Percentiles rank a stretch among this genome's conserved stretches.
phyloP scores from a whole-genome alignment of 805 yeast species.

The Saccharomycopsis babjevae region DNA sequence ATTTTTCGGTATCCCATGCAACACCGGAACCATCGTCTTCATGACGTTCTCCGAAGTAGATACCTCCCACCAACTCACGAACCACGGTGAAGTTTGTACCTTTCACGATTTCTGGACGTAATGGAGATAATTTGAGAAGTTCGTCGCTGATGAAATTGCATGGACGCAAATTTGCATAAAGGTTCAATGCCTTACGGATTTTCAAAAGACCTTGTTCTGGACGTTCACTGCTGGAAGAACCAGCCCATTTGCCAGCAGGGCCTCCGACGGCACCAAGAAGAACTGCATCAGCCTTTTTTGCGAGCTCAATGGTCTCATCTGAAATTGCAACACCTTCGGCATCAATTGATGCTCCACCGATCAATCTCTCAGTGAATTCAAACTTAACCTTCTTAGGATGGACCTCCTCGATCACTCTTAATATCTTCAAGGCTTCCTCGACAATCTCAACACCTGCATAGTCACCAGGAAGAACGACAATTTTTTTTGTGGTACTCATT shows the following conservation, averaged over 20 bases:
- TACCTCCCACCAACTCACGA: conserved; percentile 96
- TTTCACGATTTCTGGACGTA: conserved; percentile 70
- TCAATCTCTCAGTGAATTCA: conserved; percentile 71
- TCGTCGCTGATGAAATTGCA: conserved; percentile 86
- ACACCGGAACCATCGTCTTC: conserved; percentile 73
- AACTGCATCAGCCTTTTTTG: conserved; percentile 89
- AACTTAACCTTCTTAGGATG: conserved; percentile 46
- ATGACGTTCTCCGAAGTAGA: conserved; percentile 90
- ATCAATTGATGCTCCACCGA: conserved; percentile 98
- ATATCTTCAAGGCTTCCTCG: conserved; percentile 84
- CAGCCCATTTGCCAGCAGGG: conserved; percentile 88
- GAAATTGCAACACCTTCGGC: conserved; percentile 91
- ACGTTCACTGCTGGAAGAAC: conserved; percentile 51
- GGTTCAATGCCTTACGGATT: conserved; percentile 86
- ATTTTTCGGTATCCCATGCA: conserved; percentile 91
- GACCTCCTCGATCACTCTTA: conserved; percentile 61
- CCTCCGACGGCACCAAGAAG: conserved; percentile 98
- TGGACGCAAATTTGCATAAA: conserved; percentile 95
- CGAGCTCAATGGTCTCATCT: conserved; percentile 70
- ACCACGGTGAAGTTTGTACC: conserved; percentile 93
- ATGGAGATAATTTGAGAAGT: conserved; percentile 77
- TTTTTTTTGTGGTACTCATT: conserved; percentile 37
- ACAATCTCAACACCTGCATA: conserved; percentile 91
- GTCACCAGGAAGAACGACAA: conserved; percentile 91
- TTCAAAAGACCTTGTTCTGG: conserved; percentile 95